Evolutionary conservation across 2,329 filamentous ascomycete genomes (phyloP).

Genomic region (Xylariaceae sp.): DNA sequence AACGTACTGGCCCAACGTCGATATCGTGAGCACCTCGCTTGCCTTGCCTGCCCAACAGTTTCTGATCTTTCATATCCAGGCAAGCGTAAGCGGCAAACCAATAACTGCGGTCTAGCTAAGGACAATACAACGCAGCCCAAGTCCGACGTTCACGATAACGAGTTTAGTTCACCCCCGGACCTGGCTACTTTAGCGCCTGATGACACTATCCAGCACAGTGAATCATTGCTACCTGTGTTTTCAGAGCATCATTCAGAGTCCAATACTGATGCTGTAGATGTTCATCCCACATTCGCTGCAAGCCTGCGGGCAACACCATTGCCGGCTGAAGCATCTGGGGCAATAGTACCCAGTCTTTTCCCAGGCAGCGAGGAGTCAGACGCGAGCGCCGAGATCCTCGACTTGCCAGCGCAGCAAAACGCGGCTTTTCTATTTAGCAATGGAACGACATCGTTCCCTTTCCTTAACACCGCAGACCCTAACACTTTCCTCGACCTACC

Average conservation of each 20-base stretch:
- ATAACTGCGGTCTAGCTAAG: not conserved
- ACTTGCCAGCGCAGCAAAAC: not conserved
- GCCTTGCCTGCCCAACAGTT: not conserved
- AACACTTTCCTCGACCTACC: slow-evolving; percentile 1
- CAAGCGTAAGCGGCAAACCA: slow-evolving; percentile 20
- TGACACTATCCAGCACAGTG: not conserved
- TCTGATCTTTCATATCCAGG: slow-evolving; percentile 23
- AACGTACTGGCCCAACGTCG: slow-evolving; percentile 61
- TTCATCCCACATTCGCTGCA: not conserved
- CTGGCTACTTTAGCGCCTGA: not conserved
- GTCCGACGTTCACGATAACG: not conserved
- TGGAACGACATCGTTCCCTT: not conserved
- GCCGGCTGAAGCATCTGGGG: not conserved
- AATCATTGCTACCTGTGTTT: not conserved
- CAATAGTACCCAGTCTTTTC: not conserved
- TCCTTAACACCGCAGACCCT: slow-evolving; percentile 2
- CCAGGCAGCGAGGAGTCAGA: not conserved
- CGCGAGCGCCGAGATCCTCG: not conserved
- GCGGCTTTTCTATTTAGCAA: too few species aligned
- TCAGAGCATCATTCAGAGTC: not conserved
- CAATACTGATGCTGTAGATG: not conserved
- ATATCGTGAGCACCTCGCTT: slow-evolving; percentile 48
- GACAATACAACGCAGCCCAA: not conserved
- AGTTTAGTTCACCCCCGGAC: not conserved
- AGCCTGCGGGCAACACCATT: not conserved